Evolutionary conservation across 495 filamentous ascomycete species (phyloP).

Genomic region (Daldinia caldariorum): DNA sequence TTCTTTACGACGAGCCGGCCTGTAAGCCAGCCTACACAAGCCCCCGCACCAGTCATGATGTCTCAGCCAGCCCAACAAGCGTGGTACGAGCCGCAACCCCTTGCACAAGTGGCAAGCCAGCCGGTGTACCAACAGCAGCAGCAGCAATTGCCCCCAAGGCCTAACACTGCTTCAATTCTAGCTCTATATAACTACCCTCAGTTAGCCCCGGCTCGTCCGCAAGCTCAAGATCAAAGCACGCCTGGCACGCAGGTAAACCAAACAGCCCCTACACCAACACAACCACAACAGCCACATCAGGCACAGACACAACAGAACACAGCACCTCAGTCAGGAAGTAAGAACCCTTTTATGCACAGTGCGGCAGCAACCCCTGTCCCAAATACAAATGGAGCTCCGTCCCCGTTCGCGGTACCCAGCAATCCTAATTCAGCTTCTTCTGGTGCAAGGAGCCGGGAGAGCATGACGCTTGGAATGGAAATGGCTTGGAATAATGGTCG

Average conservation of each 20-base stretch:
- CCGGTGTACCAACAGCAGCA: slow-evolving; percentile 15
- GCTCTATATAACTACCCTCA: slow-evolving; percentile 85
- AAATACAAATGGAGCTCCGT: slow-evolving; percentile 27
- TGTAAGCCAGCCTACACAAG: slow-evolving; percentile 47
- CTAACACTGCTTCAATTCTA: slow-evolving; percentile 86
- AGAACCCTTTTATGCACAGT: slow-evolving; percentile 58
- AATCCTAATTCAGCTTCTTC: slow-evolving; percentile 57
- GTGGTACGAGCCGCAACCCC: slow-evolving; percentile 46
- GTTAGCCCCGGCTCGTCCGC: slow-evolving; percentile 63
- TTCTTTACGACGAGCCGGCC: slow-evolving; percentile 60
- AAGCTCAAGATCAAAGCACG: slow-evolving; percentile 29
- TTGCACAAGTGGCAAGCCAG: slow-evolving; percentile 19
- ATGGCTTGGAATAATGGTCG: slow-evolving; percentile 77
- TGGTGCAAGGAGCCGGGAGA: slow-evolving; percentile 78
- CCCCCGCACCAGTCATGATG: slow-evolving; percentile 49
- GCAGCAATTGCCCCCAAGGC: slow-evolving; percentile 51
- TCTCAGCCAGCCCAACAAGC: slow-evolving; percentile 51
- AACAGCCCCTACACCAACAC: slow-evolving; percentile 34
- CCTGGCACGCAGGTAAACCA: slow-evolving; percentile 29
- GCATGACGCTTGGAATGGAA: slow-evolving; percentile 78
- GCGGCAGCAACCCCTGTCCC: slow-evolving; percentile 23
- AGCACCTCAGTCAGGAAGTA: slow-evolving; percentile 48
- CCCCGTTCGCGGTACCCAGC: slow-evolving; percentile 37
- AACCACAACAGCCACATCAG: slow-evolving; percentile 36
- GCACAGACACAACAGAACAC: slow-evolving; percentile 29